Conservation (phyloP, 192 early-diverging fungal species). For the Endogone sp. region DNA sequence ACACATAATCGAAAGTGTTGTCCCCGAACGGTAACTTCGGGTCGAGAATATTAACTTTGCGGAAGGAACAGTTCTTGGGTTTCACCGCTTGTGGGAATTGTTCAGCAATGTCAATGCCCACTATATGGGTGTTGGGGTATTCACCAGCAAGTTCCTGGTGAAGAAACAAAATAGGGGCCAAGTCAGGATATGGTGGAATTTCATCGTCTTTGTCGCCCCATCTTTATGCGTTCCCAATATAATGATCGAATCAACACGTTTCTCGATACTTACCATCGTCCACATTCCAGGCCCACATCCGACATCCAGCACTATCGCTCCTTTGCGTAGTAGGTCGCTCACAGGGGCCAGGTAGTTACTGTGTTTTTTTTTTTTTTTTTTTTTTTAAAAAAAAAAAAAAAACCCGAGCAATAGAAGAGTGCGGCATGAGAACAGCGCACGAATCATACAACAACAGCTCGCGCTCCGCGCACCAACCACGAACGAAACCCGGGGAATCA, state of each 20-base stretch:
- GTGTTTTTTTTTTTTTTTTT: no score
- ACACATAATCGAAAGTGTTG: conserved; percentile 46
- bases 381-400: no score
- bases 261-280: not conserved
- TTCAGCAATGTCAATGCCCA: conserved; percentile 28
- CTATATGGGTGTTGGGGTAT: conserved; percentile 29
- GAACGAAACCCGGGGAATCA: no score
- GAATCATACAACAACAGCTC: no score
- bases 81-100: conserved; percentile 26
- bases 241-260: not conserved
- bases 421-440: no score
- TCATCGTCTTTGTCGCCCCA: no score
- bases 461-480: no score
- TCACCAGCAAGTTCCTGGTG: conserved; percentile 35
- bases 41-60: conserved; percentile 18
- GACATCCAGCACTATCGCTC: conserved; percentile 30
- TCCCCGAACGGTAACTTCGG: conserved; percentile 34
- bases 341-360: conserved; percentile 42
- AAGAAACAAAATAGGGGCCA: not conserved
- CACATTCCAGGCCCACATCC: conserved; percentile 37
- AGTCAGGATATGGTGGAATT: not conserved
- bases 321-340: conserved; percentile 24
- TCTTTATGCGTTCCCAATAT: not conserved
- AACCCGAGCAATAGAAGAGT: no score
- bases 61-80: conserved; percentile 31